Base-by-base conservation (phyloP, 2,329 filamentous ascomycete genomes). In the Penicillium sclerotiorum region DNA sequence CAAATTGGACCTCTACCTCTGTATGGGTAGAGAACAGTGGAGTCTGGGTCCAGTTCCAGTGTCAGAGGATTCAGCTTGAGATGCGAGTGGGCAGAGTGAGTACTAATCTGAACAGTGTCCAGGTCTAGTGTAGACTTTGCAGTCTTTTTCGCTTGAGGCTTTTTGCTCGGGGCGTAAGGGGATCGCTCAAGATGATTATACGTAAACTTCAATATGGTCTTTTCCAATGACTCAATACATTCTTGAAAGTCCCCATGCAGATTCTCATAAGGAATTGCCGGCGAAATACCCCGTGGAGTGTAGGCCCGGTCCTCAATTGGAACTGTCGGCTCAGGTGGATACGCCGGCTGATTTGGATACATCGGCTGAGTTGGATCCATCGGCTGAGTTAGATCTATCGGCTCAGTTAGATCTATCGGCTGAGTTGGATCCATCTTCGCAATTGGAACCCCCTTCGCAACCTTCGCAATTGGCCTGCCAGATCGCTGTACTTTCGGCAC, bases 1-100 rank as follows among this genome's bases (percentile, higher is more conserved):
- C 60, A 63, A 8, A 66, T 45, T 6, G 70, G 70, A 1, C 69
- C 70, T 4, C 66, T 63, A 3, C 68, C 68, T 23, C 64, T 60
- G 28, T 60, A 64, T 8, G 59, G 55, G 28, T 59, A 45, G 64
- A 8, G 39, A 12, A 18, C 23, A 15, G 40, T 43, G 9, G 40
- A 43, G 2, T 18, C 15, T 8, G 5, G 1, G 39, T 63, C 56
- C 18, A 69, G 32, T 12, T 49, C n/a, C 55, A 55, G 20, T 1
- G 40, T 28, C 3, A 21, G 7, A 8, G 41, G 23, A 2, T 48
- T 48, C 17, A 69, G 40, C 2, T 42, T 57, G 37, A 67, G 55
- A 17, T 54, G 21, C 3, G 50, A 35, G 11, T 52, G 47, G n/a
- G 55, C 56, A 3, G 53, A 30, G 17, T 55, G 51, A 2, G 56